Evolutionary conservation across 805 yeast species (phyloP).

Genomic region (Cyberlindnera maclurae): DNA sequence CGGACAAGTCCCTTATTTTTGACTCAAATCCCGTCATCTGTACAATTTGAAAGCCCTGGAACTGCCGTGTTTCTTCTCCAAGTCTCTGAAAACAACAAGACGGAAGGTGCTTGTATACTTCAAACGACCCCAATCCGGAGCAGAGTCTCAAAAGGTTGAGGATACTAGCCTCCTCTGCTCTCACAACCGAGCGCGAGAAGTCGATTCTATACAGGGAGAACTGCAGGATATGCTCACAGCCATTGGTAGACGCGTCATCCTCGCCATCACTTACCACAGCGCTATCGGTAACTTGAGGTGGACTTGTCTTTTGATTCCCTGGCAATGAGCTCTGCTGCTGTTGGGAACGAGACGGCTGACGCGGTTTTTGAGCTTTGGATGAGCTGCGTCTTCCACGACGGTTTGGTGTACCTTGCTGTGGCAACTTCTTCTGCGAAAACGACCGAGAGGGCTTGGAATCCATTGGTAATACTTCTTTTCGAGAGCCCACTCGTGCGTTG

Average conservation of each 20-base stretch:
- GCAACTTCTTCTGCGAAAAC: not conserved
- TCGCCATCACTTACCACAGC: not conserved
- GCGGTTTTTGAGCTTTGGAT: not conserved
- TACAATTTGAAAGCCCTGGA: not conserved
- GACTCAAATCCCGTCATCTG: not conserved
- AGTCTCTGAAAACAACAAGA: not conserved
- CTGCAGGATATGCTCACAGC: not conserved
- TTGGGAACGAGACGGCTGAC: not conserved
- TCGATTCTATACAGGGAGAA: not conserved
- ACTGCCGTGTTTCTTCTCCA: too few species aligned
- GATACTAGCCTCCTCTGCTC: not conserved
- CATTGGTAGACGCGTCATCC: not conserved
- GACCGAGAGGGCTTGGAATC: too few species aligned
- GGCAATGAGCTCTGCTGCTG: not conserved
- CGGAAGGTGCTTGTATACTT: not conserved
- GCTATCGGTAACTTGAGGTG: not conserved
- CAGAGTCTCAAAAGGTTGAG: not conserved
- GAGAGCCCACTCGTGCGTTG: too few species aligned
- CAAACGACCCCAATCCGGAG: too few species aligned
- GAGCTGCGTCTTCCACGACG: conserved; percentile 1
- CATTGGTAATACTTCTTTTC: too few species aligned
- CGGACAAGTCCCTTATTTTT: not conserved
- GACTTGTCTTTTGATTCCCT: not conserved
- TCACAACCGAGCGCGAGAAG: not conserved
- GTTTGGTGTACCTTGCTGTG: not conserved